These are phyloP conservation scores for Pugionium dolabratum DNA, from an alignment of 345 rosid genomes.

Conservation along the genomic window DNA sequence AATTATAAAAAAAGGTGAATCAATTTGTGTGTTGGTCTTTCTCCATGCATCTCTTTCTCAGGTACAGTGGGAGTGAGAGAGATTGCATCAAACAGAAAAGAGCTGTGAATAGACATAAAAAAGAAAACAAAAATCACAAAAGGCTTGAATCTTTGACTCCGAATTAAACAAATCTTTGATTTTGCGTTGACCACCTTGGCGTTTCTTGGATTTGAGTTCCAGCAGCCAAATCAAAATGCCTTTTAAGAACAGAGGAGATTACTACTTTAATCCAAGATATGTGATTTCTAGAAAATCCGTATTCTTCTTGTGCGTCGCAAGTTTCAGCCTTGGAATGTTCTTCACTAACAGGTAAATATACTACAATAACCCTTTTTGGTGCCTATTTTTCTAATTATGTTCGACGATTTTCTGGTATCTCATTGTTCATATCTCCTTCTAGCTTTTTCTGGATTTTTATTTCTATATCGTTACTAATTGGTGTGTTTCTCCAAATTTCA, in stretches of 20 bases:
- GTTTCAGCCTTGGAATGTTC: slow-evolving; percentile 69
- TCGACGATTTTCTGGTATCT: not conserved
- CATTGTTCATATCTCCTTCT: slow-evolving; percentile 32
- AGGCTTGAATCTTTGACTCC: not conserved
- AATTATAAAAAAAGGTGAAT: not conserved
- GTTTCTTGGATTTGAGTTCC: slow-evolving; percentile 15
- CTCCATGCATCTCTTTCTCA: too few species aligned
- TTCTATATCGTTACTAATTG: slow-evolving; percentile 5
- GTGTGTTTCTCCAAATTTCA: slow-evolving; percentile 11
- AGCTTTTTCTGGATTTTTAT: not conserved
- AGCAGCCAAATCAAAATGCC: not conserved
- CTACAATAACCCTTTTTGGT: not conserved
- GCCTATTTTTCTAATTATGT: not conserved
- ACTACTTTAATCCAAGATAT: slow-evolving; percentile 39
- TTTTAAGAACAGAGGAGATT: slow-evolving; percentile 48
- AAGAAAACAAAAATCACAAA: not conserved
- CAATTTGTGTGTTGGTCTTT: not conserved
- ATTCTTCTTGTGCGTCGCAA: slow-evolving; percentile 54
- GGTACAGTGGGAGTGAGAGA: too few species aligned
- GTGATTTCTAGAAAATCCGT: slow-evolving; percentile 49
- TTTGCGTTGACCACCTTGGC: slow-evolving; percentile 20
- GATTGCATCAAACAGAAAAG: too few species aligned
- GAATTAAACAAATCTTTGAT: not conserved
- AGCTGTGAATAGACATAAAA: slow-evolving; percentile 10
- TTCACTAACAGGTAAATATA: slow-evolving; percentile 62